Evolutionary conservation across 1,284 basidiomycete species (phyloP).

Genomic region (Jaminaea rosea): DNA sequence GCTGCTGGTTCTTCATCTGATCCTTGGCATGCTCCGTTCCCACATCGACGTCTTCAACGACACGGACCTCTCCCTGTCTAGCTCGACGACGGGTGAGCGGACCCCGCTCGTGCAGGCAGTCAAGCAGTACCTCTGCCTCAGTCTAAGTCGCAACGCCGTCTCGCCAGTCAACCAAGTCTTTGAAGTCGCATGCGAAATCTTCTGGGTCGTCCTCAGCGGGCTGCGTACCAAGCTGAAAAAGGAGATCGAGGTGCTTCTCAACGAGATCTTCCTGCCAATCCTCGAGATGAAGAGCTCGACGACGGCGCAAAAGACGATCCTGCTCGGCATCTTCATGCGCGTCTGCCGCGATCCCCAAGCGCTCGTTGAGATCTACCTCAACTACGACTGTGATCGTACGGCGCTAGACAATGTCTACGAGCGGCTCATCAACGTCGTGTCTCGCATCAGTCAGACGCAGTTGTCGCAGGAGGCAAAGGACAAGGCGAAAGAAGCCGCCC

Average conservation of each 20-base stretch:
- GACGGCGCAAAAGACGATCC: conserved; percentile 57
- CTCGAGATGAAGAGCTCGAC: conserved; percentile 96
- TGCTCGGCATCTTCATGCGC: conserved; percentile 39
- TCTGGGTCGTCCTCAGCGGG: conserved; percentile 86
- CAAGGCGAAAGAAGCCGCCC: background rate
- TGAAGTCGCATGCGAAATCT: conserved; percentile 95
- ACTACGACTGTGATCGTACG: conserved; percentile 46
- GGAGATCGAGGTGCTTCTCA: conserved; percentile 96
- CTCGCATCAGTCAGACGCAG: conserved; percentile 36
- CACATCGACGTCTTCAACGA: conserved; percentile 44
- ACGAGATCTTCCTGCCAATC: conserved; percentile 98
- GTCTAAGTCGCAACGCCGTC: conserved; percentile 87
- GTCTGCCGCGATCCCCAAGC: conserved; percentile 44
- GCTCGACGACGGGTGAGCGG: conserved; percentile 42
- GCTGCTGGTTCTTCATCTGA: conserved; percentile 41
- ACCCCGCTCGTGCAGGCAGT: conserved; percentile 46
- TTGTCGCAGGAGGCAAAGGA: conserved; percentile 4
- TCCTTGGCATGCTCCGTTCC: conserved; percentile 37
- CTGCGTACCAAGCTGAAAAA: conserved; percentile 98
- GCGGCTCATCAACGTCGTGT: conserved; percentile 43
- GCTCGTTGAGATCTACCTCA: conserved; percentile 45
- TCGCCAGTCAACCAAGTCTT: conserved; percentile 94
- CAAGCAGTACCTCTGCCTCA: conserved; percentile 62
- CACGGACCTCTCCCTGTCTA: conserved; percentile 37
- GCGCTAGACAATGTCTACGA: conserved; percentile 47